Evolutionary conservation across 1,284 basidiomycete species (phyloP).

Genomic region (Leccinum fallax): DNA sequence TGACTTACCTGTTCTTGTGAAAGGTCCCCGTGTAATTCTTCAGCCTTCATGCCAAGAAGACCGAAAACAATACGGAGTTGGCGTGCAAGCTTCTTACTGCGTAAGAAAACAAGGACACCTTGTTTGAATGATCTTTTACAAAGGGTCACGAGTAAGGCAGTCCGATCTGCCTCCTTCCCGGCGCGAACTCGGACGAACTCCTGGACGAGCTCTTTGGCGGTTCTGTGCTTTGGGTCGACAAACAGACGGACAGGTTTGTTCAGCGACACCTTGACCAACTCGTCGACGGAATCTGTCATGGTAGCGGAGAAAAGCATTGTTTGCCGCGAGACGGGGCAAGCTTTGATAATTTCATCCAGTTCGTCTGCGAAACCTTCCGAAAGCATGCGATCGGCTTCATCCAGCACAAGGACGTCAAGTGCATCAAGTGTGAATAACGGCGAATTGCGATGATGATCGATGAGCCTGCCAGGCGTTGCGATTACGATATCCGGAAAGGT

Average conservation of each 20-base stretch:
- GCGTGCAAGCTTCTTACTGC: slow-evolving; percentile 96
- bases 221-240: slow-evolving; percentile 91
- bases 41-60: slow-evolving; percentile 84
- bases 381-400: slow-evolving; percentile 98
- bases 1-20: slow-evolving; percentile 86
- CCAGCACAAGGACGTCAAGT: slow-evolving; percentile 91
- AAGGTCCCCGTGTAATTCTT: slow-evolving; percentile 93
- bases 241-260: slow-evolving; percentile 93
- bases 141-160: slow-evolving; percentile 80
- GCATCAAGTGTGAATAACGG: slow-evolving; percentile 92
- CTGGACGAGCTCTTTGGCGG: slow-evolving; percentile 88
- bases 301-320: slow-evolving; percentile 99
- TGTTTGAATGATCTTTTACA: slow-evolving; percentile 88
- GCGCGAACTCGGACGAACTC: slow-evolving; percentile 92
- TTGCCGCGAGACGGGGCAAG: slow-evolving; percentile 87
- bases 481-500: slow-evolving; percentile 91
- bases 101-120: slow-evolving; percentile 89
- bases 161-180: slow-evolving; percentile 78
- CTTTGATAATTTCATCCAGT: slow-evolving; percentile 88
- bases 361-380: slow-evolving; percentile 98
- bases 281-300: slow-evolving; percentile 96
- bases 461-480: slow-evolving; percentile 94
- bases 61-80: slow-evolving; percentile 95
- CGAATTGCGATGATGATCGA: slow-evolving; percentile 96
- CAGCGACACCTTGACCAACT: slow-evolving; percentile 89